Conservation (phyloP, 2,329 filamentous ascomycete genomes). For the Geosmithia morbida region DNA sequence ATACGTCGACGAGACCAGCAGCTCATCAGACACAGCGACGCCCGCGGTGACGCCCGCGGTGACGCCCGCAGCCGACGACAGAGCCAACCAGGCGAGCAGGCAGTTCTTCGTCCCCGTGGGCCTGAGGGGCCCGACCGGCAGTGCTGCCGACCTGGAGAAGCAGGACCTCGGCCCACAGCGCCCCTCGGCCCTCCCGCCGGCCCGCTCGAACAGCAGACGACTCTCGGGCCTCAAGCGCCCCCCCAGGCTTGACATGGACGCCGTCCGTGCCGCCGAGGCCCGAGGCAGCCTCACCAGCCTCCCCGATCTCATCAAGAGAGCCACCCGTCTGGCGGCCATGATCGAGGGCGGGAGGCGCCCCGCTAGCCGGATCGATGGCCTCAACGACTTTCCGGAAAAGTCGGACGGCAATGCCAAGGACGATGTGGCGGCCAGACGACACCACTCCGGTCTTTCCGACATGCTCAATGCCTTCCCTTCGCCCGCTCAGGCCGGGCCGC, state of each 20-base stretch:
- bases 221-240: conserved; percentile 48
- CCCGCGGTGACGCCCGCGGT: too few relatives aligned
- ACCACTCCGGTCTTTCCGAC: conserved; percentile 42
- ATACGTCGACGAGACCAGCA: conserved; percentile 29
- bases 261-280: conserved; percentile 65
- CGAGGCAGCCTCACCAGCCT: conserved; percentile 85
- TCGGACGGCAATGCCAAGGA: conserved; percentile 24
- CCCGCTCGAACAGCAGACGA: conserved; percentile 10
- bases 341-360: conserved; percentile 67
- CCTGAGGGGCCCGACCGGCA: background rate
- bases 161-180: too few relatives aligned
- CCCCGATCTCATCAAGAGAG: conserved; percentile 77
- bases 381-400: conserved; percentile 34
- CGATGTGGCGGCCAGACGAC: conserved; percentile 25
- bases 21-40: conserved; percentile 23
- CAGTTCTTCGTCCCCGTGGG: background rate
- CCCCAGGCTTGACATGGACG: conserved; percentile 67
- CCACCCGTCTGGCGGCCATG: conserved; percentile 74
- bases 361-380: conserved; percentile 40
- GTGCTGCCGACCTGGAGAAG: background rate
- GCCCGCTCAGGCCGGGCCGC: conserved; percentile 33
- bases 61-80: conserved; percentile 9
- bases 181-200: too few relatives aligned
- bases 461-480: conserved; percentile 54
- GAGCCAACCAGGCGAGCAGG: background rate